Conservation (phyloP, 1,284 basidiomycete genomes). For the Trichosporon ovoides region DNA sequence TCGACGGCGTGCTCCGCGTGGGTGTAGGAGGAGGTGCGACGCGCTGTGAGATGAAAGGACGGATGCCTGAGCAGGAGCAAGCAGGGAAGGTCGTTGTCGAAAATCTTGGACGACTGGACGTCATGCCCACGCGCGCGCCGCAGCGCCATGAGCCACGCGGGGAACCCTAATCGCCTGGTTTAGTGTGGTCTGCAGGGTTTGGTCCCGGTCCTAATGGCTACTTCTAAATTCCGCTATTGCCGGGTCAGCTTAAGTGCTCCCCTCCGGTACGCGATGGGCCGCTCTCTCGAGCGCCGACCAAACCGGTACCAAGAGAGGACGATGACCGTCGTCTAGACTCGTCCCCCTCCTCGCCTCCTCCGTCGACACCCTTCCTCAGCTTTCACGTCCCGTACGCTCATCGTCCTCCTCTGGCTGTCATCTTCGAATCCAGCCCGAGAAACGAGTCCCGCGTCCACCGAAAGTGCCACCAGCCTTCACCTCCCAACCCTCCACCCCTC, state of each 20-base stretch:
- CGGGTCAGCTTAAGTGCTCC: conserved; percentile 2
- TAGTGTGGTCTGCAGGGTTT: not conserved
- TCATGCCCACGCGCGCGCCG: conserved; percentile 4
- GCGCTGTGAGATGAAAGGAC: too few species aligned
- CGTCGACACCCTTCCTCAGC: not conserved
- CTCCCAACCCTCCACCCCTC: not conserved
- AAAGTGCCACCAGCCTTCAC: not conserved
- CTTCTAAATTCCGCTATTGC: conserved; percentile 3
- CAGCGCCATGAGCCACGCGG: not conserved
- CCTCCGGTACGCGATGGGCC: conserved; percentile 1
- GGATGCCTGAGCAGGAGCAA: too few species aligned
- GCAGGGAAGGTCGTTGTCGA: conserved; percentile 5
- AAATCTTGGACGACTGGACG: not conserved
- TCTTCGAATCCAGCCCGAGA: not conserved
- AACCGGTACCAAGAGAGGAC: conserved; percentile 3
- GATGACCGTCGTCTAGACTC: conserved; percentile 1
- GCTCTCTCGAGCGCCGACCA: conserved; percentile 1
- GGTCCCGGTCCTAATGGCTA: conserved; percentile 3
- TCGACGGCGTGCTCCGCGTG: not conserved
- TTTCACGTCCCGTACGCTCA: not conserved
- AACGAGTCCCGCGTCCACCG: not conserved
- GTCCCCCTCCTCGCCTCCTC: not conserved
- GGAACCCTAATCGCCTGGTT: conserved; percentile 1
- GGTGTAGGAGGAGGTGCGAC: not conserved
- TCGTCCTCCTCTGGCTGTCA: not conserved